Conservation (phyloP, 768 basidiomycete species). For the Lentinus tigrinus region DNA sequence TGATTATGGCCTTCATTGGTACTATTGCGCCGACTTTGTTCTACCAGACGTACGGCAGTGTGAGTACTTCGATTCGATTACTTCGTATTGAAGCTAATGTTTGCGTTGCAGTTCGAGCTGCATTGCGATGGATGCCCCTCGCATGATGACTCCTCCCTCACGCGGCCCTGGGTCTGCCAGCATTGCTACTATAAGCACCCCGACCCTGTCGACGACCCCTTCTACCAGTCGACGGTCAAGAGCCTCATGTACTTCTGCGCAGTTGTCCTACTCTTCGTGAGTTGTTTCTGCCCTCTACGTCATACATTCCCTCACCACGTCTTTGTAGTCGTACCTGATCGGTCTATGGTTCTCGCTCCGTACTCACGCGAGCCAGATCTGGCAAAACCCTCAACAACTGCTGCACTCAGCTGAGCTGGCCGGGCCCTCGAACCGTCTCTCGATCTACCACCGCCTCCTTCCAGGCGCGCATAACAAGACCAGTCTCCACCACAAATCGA, state of each 20-base stretch:
- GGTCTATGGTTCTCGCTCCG: slow-evolving; percentile 98
- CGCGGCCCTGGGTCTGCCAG: slow-evolving; percentile 77
- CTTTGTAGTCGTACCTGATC: slow-evolving; percentile 83
- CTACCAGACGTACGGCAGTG: slow-evolving; percentile 97
- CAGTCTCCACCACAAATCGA: slow-evolving; percentile 45
- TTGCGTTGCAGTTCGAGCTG: slow-evolving; percentile 70
- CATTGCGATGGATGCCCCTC: slow-evolving; percentile 80
- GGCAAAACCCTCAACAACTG: slow-evolving; percentile 94
- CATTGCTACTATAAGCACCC: slow-evolving; percentile 95
- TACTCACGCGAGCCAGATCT: slow-evolving; percentile 97
- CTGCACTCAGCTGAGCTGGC: slow-evolving; percentile 66
- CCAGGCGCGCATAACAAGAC: slow-evolving; percentile 30
- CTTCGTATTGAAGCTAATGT: slow-evolving; percentile 4
- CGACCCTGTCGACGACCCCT: slow-evolving; percentile 89
- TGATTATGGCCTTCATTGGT: slow-evolving; percentile 99
- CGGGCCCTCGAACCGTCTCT: slow-evolving; percentile 48
- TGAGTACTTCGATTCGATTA: slow-evolving; percentile 43
- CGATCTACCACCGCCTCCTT: slow-evolving; percentile 61
- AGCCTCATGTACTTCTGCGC: slow-evolving; percentile 96
- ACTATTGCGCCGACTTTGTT: slow-evolving; percentile 93
- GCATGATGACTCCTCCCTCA: slow-evolving; percentile 1
- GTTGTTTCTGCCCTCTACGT: slow-evolving; percentile 32
- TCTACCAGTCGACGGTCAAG: slow-evolving; percentile 96
- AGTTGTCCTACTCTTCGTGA: slow-evolving; percentile 80
- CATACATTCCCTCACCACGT: not conserved